Evolutionary conservation across 106 monocot species (phyloP), one percentile per base, ranked within the genome.

Genomic region (Cymbidium sinense): DNA sequence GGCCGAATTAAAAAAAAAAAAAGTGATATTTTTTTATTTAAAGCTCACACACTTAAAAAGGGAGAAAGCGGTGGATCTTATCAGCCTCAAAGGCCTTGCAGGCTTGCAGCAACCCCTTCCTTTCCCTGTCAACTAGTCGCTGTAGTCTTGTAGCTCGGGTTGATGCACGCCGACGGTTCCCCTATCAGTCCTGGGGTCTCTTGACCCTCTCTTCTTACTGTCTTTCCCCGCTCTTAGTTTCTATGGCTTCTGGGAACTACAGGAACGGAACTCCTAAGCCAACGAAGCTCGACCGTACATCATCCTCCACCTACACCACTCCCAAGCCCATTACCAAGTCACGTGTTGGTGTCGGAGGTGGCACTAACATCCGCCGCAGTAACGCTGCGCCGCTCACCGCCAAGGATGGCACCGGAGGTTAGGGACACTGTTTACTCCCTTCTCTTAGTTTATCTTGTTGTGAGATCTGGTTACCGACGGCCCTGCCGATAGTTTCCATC

Each of bases 191-290:
- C 67, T 31, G 12, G 4, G 17, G 25, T 67, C 17, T 0, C 58
- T 58, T 2, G 21, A 5, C 33, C 33, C 31, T 11, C 31, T 39
- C 27, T 29, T 0, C 71, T 39, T 2, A 5, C 71, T 20, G n/a
- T 74, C 47, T 44, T 0, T 28, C 43, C 39, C n/a, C 21, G 4
- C 37, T 18, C 25, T 6, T n/a, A 47, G 11, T 35, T 27, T 19
- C 44, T 28, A 74, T 74, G 74, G 74, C 74, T 74, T 43, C 74
- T 23, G 74, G 74, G 27, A 74, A 27, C 43, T 74, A 74, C 74
- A 47, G 74, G 27, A 74, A 74, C n/a, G 74, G 74, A 44, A n/a
- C 74, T 43, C 8, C 74, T 6, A 74, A 74, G 74, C 20, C 71
- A 29, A 28, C n/a, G 43, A 74, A 74, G 74, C 74, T 44, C 44